Conservation (phyloP, 139 green algal species). For the Micromonas commoda region DNA sequence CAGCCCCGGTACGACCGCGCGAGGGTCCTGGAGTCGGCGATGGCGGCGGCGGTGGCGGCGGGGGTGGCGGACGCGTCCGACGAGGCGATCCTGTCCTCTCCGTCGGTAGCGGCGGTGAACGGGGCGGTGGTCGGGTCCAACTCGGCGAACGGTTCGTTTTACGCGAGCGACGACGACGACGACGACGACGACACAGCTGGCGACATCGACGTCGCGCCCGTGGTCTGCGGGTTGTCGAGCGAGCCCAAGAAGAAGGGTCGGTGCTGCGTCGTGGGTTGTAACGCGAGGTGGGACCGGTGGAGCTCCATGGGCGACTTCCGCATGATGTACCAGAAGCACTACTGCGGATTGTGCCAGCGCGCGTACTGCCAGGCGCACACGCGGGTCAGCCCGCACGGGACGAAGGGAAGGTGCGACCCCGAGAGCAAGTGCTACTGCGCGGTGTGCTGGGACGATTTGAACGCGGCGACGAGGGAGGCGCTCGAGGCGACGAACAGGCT, state of each 20-base stretch:
- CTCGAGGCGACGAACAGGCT: conserved; percentile 38
- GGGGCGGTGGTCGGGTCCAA: not conserved
- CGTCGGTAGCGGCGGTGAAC: not conserved
- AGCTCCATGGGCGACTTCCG: conserved; percentile 36
- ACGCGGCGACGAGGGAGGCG: conserved; percentile 31
- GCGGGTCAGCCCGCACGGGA: conserved; percentile 46
- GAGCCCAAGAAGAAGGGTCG: not conserved
- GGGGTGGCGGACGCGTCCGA: too few relatives aligned
- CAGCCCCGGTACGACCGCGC: not conserved
- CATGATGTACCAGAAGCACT: conserved; percentile 42
- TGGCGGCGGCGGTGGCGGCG: not conserved
- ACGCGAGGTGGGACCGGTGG: conserved; percentile 32
- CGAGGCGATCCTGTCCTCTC: too few relatives aligned
- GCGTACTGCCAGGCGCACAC: conserved; percentile 53
- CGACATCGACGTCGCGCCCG: too few relatives aligned
- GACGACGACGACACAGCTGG: not conserved
- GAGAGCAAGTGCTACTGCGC: conserved; percentile 52
- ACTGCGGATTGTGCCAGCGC: conserved; percentile 51
- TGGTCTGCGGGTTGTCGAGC: too few relatives aligned
- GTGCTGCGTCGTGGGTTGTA: conserved; percentile 19
- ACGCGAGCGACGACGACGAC: not conserved
- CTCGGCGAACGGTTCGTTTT: not conserved
- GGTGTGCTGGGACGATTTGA: conserved; percentile 45
- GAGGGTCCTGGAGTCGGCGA: not conserved
- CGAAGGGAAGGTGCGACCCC: conserved; percentile 46